Percentiles rank a stretch among this genome's conserved stretches.
These are phyloP conservation scores for Verbascum thapsus DNA, from an alignment of 257 asterid genomes.

Conservation along the genomic window DNA sequence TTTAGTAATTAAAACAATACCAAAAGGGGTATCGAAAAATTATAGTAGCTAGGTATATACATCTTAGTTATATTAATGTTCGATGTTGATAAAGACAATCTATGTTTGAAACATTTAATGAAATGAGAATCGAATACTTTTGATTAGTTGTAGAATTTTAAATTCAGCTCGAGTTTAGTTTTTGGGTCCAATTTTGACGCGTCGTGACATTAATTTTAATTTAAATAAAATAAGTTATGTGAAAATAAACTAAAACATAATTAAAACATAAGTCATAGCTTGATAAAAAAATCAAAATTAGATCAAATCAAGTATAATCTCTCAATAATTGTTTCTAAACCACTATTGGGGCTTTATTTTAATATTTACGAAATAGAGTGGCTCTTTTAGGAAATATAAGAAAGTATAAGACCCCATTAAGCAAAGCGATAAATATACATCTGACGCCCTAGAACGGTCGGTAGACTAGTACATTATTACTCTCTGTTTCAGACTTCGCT, in stretches of 20 bases:
- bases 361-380: slow-evolving; percentile 2
- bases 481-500: slow-evolving; percentile 23
- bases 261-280: background rate
- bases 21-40: no score
- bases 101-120: no score
- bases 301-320: no score
- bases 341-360: slow-evolving; percentile 4
- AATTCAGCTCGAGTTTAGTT: background rate
- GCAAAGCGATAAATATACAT: slow-evolving; percentile 33
- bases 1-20: no score
- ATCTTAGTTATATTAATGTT: no score
- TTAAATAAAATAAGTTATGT: background rate
- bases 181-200: background rate
- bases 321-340: no score
- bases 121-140: no score
- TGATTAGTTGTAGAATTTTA: no score
- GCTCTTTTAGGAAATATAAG: background rate
- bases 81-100: no score
- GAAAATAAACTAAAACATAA: background rate
- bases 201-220: background rate
- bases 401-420: slow-evolving; percentile 25
- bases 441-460: slow-evolving; percentile 52
- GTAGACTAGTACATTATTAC: slow-evolving; percentile 21
- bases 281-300: no score
- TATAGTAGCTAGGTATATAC: no score